These are phyloP conservation scores for Eucalyptus guilfoylei DNA, from an alignment of 345 rosid genomes.

Conservation along the genomic window DNA sequence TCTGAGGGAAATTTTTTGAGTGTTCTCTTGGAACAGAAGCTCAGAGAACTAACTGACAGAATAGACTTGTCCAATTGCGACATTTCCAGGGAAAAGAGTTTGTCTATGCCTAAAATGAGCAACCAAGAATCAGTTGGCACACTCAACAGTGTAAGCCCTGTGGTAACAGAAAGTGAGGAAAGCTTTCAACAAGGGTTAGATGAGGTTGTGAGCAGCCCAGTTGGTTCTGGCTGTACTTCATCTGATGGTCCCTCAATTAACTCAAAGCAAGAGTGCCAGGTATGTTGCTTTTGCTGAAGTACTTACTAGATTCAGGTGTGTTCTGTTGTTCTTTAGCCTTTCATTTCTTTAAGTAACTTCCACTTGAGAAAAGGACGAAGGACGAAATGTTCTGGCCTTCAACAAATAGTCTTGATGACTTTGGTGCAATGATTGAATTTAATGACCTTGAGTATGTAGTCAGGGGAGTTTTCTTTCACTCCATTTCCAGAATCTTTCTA, in stretches of 20 bases:
- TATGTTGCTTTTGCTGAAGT: conserved; percentile 8
- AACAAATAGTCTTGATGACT: background rate
- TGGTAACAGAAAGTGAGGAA: conserved; percentile 12
- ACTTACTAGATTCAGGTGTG: background rate
- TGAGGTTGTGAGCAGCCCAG: conserved; percentile 7
- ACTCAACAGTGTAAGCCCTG: conserved; percentile 1
- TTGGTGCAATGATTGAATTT: background rate
- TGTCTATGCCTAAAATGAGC: conserved; percentile 15
- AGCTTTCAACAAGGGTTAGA: conserved; percentile 19
- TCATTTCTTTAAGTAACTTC: background rate
- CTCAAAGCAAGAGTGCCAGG: conserved; percentile 43
- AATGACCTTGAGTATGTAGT: background rate
- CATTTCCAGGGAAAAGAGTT: conserved; percentile 18
- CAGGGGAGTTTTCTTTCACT: background rate
- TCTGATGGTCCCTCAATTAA: background rate
- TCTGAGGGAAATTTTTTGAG: conserved; percentile 46
- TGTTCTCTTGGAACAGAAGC: conserved; percentile 65
- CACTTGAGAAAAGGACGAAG: background rate
- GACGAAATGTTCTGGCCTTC: background rate
- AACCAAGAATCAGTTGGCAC: conserved; percentile 14
- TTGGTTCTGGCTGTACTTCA: conserved; percentile 26
- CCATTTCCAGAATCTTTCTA: background rate
- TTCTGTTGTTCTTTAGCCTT: background rate
- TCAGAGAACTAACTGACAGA: conserved; percentile 50
- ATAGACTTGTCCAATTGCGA: conserved; percentile 42